These are phyloP conservation scores for Yarrowia sp. DNA, from an alignment of 805 yeast species.

Conservation along the genomic window DNA sequence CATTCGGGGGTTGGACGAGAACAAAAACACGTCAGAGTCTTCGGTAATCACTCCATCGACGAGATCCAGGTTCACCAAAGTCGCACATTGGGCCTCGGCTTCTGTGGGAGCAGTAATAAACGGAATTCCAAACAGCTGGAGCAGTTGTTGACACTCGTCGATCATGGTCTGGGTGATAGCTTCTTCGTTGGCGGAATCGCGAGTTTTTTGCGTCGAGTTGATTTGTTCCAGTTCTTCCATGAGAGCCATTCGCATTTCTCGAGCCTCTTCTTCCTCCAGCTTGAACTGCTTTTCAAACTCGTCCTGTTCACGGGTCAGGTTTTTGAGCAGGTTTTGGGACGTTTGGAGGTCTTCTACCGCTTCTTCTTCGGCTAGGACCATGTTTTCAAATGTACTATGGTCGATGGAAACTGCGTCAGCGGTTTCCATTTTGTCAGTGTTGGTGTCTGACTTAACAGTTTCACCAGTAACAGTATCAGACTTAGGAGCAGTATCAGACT, in stretches of 20 bases:
- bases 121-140: constrained; percentile 89
- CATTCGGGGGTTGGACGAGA: constrained; percentile 62
- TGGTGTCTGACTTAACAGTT: too few relatives aligned
- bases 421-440: too few relatives aligned
- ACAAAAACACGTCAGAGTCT: constrained; percentile 93
- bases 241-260: constrained; percentile 57
- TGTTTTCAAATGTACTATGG: background rate
- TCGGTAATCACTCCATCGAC: constrained; percentile 97
- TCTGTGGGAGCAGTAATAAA: constrained; percentile 96
- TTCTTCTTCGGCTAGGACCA: constrained; percentile 20
- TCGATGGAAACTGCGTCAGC: background rate
- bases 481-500: too few relatives aligned
- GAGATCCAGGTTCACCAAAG: constrained; percentile 57
- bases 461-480: too few relatives aligned
- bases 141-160: constrained; percentile 81
- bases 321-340: constrained; percentile 13
- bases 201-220: constrained; percentile 61
- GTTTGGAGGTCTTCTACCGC: constrained; percentile 21
- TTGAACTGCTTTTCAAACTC: constrained; percentile 36
- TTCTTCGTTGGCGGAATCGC: constrained; percentile 42
- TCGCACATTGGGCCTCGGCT: constrained; percentile 98
- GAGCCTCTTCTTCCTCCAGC: constrained; percentile 64
- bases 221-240: constrained; percentile 67
- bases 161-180: constrained; percentile 86
- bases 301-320: constrained; percentile 26